Base-by-base conservation (phyloP, 1,284 basidiomycete species). In the Microbotryum violaceum region DNA sequence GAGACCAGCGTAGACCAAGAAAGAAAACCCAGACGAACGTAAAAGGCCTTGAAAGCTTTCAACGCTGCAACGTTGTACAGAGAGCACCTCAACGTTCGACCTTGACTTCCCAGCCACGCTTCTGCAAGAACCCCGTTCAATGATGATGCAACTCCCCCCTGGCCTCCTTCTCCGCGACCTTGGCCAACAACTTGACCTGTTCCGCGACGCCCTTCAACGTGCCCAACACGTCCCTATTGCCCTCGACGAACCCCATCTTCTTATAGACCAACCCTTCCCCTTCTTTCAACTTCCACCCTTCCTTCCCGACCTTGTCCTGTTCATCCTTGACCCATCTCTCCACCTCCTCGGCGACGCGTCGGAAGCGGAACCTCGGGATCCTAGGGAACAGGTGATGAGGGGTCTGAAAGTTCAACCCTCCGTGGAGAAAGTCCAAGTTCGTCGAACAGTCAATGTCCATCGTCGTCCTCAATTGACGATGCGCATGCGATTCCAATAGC, bases 301-400 rank as follows among this genome's bases (percentile, higher is more conserved):
- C 46, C 25, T 57, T 44, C 33, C 51, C 29, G 20, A 68, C 45
- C 10, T 45, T 21, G 31, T 33, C 54, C 29, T 59, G 56, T 51
- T 68, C 67, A 31, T 58, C 58, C 18, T 52, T 46, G 25, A 71
- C 73, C 67, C 69, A 71, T 56, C 64, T 50, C 31, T 70, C 66
- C 21, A 66, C 58, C 21, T 57, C 53, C 10, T 45, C 42, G 18
- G 62, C 88, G 0, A 91, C 90, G 61, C 83, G 81, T 46, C 85
- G 83, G 56, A 98, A 81, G 73, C 97, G 94, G 79, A 98, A 94
- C 31, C 96, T 81, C 2, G 96, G 96, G 2, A 97, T 79, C 25
- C 96, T 86, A 9, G 94, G 96, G 79, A 97, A 97, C 62, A 97
- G 82, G 76, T 97, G 96, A 73, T 98, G 94, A 6, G 94, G 91